phyloP scores from a whole-genome alignment of 23 red algal genomes.

The Agarophyton chilense region DNA sequence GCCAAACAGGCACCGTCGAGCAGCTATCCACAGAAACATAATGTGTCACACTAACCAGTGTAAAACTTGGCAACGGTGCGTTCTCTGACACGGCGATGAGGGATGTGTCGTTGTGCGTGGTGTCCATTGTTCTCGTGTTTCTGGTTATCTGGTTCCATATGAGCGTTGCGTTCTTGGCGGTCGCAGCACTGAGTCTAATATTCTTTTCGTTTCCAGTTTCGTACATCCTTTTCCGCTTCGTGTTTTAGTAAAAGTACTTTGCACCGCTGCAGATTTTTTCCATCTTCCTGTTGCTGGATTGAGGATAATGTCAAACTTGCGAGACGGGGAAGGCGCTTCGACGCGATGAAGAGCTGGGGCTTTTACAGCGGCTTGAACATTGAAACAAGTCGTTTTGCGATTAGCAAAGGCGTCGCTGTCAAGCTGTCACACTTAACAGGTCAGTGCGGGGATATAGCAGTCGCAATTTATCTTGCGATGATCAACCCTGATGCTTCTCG shows the following conservation, averaged over 20 bases:
- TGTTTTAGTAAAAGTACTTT: constrained; percentile 72
- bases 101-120: constrained; percentile 60
- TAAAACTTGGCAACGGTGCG: not conserved
- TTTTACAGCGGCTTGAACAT: no score
- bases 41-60: not conserved
- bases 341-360: no score
- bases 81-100: constrained; percentile 13
- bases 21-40: not conserved
- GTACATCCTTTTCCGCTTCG: constrained; percentile 59
- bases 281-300: constrained; percentile 75
- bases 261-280: constrained; percentile 63
- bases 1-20: not conserved
- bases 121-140: constrained; percentile 66
- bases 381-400: no score
- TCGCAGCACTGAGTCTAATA: constrained; percentile 64
- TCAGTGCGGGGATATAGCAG: no score
- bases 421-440: no score
- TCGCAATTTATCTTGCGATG: no score
- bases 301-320: no score
- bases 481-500: no score
- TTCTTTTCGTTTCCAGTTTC: constrained; percentile 72
- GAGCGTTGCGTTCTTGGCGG: constrained; percentile 40
- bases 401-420: no score
- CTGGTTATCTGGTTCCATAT: constrained; percentile 69
- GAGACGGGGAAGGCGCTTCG: no score